Base-by-base conservation (phyloP, 768 basidiomycete genomes). In the Mycena polygramma region DNA sequence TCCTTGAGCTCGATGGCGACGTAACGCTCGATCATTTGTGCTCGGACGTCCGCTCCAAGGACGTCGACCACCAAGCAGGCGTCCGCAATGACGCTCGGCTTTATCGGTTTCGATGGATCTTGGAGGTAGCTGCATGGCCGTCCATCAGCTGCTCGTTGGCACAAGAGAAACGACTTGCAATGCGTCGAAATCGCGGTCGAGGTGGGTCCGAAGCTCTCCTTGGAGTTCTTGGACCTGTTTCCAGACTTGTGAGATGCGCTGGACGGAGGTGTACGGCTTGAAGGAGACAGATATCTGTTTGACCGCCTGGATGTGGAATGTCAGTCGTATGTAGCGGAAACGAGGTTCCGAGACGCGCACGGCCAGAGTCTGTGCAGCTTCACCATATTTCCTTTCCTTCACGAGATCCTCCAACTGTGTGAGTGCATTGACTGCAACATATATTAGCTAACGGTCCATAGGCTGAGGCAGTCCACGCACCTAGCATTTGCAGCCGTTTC, bases 401-500 rank as follows among this genome's bases (percentile, higher is more conserved):
- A 95, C 86, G 26, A 93, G 86, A 51, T 90, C 91, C 70, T 96
- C 92, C 35, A 98, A 81, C 74, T 96, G 95, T 13, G 89, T 88
- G 55, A 96, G 81, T 14, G 92, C 92, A 74, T 95, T 95, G 35
- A 92, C 96, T 98, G 67, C 24, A 63, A 64, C 39, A 24, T 57
- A n/a, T 51, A 7, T 51, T 36, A 52, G 35, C 17, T 57, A 15
- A 14, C 0, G 17, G 55, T 17, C 53, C 35, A 53, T 36, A 7
- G 24, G 66, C 24, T 49, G 58, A 46, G 51, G 26, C 55, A 0
- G 6, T 22, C 35, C 45, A 81, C 91, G 53, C 74, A 97, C 97
- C 94, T 24, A 99, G 87, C 95, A 98, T 98, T 77, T 96, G 95
- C 76, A 98, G 84, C 66, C 96, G 84, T 80, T 95, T 96, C 75